Percentiles rank a stretch among this genome's conserved stretches.
phyloP scores from a whole-genome alignment of 1,284 basidiomycete genomes.

The Leccinum fuscescens region DNA sequence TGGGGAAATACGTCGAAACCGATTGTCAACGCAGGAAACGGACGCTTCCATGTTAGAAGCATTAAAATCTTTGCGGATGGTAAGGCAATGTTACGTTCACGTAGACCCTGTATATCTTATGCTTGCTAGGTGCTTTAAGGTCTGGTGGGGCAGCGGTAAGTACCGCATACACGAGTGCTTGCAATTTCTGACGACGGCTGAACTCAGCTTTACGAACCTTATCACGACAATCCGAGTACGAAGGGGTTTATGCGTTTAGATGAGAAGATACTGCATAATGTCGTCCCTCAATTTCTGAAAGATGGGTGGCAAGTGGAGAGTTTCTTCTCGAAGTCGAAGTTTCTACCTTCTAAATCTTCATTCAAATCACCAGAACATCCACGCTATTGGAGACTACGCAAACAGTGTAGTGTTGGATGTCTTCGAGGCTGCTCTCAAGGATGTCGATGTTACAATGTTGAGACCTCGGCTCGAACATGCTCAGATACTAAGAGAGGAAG shows the following conservation, averaged over 20 bases:
- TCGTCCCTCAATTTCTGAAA: slow-evolving; percentile 68
- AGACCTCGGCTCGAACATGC: slow-evolving; percentile 88
- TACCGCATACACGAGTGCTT: slow-evolving; percentile 17
- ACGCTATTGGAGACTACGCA: slow-evolving; percentile 90
- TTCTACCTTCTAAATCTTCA: neutral
- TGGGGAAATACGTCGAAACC: slow-evolving; percentile 69
- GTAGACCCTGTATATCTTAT: slow-evolving; percentile 1
- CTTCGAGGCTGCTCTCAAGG: slow-evolving; percentile 67
- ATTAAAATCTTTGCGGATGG: slow-evolving; percentile 92
- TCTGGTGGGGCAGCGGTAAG: slow-evolving; percentile 86
- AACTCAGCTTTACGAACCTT: slow-evolving; percentile 65
- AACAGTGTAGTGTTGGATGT: slow-evolving; percentile 83
- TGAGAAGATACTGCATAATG: slow-evolving; percentile 57
- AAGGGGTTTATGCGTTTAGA: slow-evolving; percentile 77
- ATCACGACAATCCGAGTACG: slow-evolving; percentile 75
- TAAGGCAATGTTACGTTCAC: slow-evolving; percentile 27
- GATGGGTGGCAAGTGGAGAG: slow-evolving; percentile 82
- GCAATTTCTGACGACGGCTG: neutral
- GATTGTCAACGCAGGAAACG: slow-evolving; percentile 56
- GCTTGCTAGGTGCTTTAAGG: slow-evolving; percentile 73
- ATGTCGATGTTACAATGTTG: slow-evolving; percentile 58
- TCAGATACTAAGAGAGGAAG: slow-evolving; percentile 73
- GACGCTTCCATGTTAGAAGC: slow-evolving; percentile 68
- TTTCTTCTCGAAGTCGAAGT: slow-evolving; percentile 10
- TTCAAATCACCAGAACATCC: slow-evolving; percentile 62